phyloP scores from a whole-genome alignment of 1,139 yeast genomes.

The Lodderomyces jiufengensis region DNA sequence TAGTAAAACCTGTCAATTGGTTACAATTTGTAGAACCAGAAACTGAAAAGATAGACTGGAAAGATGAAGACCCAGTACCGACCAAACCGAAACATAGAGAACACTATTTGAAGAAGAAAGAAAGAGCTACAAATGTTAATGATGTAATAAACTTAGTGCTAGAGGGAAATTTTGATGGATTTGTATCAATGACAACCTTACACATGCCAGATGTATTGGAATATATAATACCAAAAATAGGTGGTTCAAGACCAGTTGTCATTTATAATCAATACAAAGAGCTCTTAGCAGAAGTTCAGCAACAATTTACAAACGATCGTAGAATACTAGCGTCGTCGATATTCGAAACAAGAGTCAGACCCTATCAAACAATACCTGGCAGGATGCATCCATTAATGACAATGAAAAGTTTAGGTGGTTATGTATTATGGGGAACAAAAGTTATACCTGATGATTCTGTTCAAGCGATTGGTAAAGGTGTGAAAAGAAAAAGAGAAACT shows the following conservation, averaged over 20 bases:
- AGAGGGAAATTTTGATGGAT: slow-evolving; percentile 67
- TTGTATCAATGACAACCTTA: slow-evolving; percentile 70
- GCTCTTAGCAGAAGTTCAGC: slow-evolving; percentile 67
- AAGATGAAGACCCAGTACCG: slow-evolving; percentile 49
- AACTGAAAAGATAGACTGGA: slow-evolving; percentile 52
- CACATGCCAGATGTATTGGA: slow-evolving; percentile 66
- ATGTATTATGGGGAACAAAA: slow-evolving; percentile 70
- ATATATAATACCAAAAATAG: slow-evolving; percentile 58
- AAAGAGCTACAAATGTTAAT: slow-evolving; percentile 55
- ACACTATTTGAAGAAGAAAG: slow-evolving; percentile 65
- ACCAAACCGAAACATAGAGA: slow-evolving; percentile 56
- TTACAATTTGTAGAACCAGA: slow-evolving; percentile 81
- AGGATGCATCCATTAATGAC: slow-evolving; percentile 95
- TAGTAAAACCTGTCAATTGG: slow-evolving; percentile 71
- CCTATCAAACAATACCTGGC: slow-evolving; percentile 90
- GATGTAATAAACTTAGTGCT: slow-evolving; percentile 48
- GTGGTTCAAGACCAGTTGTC: slow-evolving; percentile 85
- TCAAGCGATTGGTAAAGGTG: slow-evolving; percentile 55
- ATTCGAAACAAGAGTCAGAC: slow-evolving; percentile 77
- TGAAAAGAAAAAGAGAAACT: slow-evolving; percentile 30
- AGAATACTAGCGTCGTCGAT: slow-evolving; percentile 81
- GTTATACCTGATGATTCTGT: slow-evolving; percentile 69
- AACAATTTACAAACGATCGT: slow-evolving; percentile 59
- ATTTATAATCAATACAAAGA: slow-evolving; percentile 82
- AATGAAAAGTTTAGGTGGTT: slow-evolving; percentile 90